Conservation (phyloP, 2,329 filamentous ascomycete genomes). For the Fusarium irregulare region DNA sequence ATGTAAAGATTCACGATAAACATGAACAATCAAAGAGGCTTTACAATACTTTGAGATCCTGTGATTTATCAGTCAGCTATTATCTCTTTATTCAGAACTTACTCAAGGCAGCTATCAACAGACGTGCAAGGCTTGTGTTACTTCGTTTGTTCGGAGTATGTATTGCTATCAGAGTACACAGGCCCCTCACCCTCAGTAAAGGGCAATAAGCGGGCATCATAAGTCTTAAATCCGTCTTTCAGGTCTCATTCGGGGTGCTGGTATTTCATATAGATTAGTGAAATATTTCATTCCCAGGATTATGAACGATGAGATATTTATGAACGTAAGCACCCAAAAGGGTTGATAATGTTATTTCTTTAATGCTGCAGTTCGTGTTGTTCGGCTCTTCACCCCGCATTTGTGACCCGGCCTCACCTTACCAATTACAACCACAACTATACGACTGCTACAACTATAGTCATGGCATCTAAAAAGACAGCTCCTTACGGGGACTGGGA, state of each 20-base stretch:
- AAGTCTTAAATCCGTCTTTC: not conserved
- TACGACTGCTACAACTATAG: not conserved
- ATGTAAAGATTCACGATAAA: not conserved
- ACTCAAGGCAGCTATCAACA: not conserved
- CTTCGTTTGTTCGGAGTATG: not conserved
- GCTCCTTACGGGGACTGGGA: conserved; percentile 55
- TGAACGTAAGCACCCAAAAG: no score
- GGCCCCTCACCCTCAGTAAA: not conserved
- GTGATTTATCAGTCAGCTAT: not conserved
- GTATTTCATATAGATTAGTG: not conserved
- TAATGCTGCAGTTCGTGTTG: not conserved
- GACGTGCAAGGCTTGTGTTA: not conserved
- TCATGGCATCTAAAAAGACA: conserved; percentile 35
- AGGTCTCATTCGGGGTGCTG: not conserved
- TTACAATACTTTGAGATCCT: not conserved
- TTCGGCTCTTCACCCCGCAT: conserved; percentile 21
- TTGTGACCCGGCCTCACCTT: conserved; percentile 4
- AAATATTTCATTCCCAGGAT: not conserved
- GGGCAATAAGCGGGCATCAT: not conserved
- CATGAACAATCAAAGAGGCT: not conserved
- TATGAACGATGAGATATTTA: not conserved
- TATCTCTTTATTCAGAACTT: not conserved
- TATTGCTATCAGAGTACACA: not conserved
- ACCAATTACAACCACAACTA: not conserved
- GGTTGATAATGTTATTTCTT: not conserved